phyloP scores from a whole-genome alignment of 495 filamentous ascomycete species.

The Xylaria sp. region DNA sequence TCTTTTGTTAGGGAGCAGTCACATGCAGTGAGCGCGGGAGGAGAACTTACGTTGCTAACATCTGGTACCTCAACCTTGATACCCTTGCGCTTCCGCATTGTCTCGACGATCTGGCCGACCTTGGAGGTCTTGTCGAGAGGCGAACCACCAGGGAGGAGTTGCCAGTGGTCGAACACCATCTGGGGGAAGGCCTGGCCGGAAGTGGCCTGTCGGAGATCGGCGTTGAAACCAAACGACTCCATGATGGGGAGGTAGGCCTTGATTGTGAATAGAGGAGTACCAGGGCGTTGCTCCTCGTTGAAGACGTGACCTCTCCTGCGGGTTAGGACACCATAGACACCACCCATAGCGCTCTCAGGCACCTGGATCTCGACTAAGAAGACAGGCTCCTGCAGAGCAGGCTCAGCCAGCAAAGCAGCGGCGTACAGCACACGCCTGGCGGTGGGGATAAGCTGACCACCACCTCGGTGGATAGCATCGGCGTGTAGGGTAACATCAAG shows the following conservation, averaged over 20 bases:
- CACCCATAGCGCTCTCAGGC: constrained; percentile 98
- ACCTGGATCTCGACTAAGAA: constrained; percentile 99
- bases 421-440: constrained; percentile 97
- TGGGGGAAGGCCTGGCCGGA: constrained; percentile 99
- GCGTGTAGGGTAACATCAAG: constrained; percentile 99
- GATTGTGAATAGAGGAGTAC: constrained; percentile 99
- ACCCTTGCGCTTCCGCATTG: constrained; percentile 99
- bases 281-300: constrained; percentile 95
- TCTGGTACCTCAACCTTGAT: constrained; percentile 92
- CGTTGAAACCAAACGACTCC: constrained; percentile 99
- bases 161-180: constrained; percentile 98
- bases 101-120: constrained; percentile 82
- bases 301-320: constrained; percentile 99
- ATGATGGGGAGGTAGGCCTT: constrained; percentile 99
- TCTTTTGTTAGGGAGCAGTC: constrained; percentile 57
- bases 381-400: constrained; percentile 92
- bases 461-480: constrained; percentile 99
- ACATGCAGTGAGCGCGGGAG: background rate
- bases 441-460: constrained; percentile 98
- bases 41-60: constrained; percentile 85
- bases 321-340: constrained; percentile 99
- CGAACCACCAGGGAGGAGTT: constrained; percentile 91
- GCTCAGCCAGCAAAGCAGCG: constrained; percentile 87
- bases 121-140: constrained; percentile 85
- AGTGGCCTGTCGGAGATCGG: constrained; percentile 90